Base-by-base conservation (phyloP, 2,329 filamentous ascomycete species). In the Dryadomyces quercus-mongolicae region DNA sequence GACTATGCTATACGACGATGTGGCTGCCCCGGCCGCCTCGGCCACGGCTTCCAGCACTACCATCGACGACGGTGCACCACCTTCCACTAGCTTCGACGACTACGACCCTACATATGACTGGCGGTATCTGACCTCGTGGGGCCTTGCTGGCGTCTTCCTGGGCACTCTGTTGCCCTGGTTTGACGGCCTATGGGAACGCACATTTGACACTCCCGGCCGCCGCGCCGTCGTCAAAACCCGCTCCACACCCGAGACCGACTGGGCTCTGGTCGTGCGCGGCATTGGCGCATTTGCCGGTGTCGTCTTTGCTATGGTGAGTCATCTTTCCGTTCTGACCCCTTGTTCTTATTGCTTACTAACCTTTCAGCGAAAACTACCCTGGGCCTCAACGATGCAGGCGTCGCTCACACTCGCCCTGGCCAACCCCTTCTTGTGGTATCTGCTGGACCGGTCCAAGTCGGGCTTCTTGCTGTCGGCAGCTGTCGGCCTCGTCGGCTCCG, bases 381-480 rank as follows among this genome's bases (percentile, higher is more conserved):
- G 93, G 93, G 80, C 91, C 62, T 96, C 91, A 9, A 93, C 90
- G 1, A 81, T 95, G n/a, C 93, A 98, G 69, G 83, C 94, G 20
- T 94, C 91, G 1, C 70, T 94, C 25, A 93, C 91, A 1, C 82
- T 98, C 50, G 88, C 90, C 21, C 81, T 97, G 56, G 88, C 86
- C 20, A 97, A 97, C 66, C 92, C 93, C 1, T 86, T 93, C 10
- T 74, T 98, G 18, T 98, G 93, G 93, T 98, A 95, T 70, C 76
- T 97, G 22, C 86, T 98, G 64, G 93, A 98, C 70, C 87, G 92
- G 51, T 93, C 89, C 49, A 84, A 82, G 60, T 80, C 90, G 0
- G 93, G 93, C 5, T 86, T 97, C 61, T 71, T 93, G 38, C 78
- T 96, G 54, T 90, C 88, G 0, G 76, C 84, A 15, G 71, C 80